These are phyloP conservation scores for Omphalea diandra DNA, from an alignment of 441 rosid genomes.

Conservation along the genomic window DNA sequence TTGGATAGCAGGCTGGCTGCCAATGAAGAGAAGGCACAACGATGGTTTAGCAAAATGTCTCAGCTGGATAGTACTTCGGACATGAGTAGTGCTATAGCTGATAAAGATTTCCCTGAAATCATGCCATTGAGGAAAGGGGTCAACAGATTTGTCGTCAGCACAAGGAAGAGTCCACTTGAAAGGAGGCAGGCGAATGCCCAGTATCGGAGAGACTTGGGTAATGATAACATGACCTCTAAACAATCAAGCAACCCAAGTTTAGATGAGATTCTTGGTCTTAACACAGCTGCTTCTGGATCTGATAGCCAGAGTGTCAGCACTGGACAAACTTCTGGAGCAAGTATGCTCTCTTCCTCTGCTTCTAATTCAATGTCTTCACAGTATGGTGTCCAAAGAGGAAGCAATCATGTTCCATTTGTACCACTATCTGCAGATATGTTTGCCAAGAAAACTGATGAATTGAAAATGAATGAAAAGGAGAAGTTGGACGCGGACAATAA, in stretches of 20 bases:
- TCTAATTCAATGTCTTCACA: constrained; percentile 28
- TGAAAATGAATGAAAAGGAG: constrained; percentile 25
- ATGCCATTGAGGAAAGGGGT: constrained; percentile 99
- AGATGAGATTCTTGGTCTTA: constrained; percentile 45
- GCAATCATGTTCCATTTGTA: constrained; percentile 61
- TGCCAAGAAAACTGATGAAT: constrained; percentile 49
- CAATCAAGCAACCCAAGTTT: constrained; percentile 29
- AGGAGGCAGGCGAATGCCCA: constrained; percentile 65
- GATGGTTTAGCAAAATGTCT: constrained; percentile 74
- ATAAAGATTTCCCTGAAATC: constrained; percentile 91
- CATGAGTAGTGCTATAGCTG: constrained; percentile 64
- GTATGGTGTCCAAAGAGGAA: constrained; percentile 33
- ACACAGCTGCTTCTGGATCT: constrained; percentile 32
- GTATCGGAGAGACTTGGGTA: constrained; percentile 29
- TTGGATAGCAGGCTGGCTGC: constrained; percentile 57
- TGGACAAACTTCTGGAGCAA: constrained; percentile 23
- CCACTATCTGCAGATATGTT: constrained; percentile 79
- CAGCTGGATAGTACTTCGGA: constrained; percentile 51
- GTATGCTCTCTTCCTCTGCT: constrained; percentile 18
- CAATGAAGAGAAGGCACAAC: constrained; percentile 78
- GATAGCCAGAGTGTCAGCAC: background rate
- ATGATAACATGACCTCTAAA: constrained; percentile 23
- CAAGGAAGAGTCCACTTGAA: constrained; percentile 79
- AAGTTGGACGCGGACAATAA: constrained; percentile 24
- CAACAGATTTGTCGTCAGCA: constrained; percentile 90